Conservation (phyloP, 768 basidiomycete genomes). For the Mycena haematopus region DNA sequence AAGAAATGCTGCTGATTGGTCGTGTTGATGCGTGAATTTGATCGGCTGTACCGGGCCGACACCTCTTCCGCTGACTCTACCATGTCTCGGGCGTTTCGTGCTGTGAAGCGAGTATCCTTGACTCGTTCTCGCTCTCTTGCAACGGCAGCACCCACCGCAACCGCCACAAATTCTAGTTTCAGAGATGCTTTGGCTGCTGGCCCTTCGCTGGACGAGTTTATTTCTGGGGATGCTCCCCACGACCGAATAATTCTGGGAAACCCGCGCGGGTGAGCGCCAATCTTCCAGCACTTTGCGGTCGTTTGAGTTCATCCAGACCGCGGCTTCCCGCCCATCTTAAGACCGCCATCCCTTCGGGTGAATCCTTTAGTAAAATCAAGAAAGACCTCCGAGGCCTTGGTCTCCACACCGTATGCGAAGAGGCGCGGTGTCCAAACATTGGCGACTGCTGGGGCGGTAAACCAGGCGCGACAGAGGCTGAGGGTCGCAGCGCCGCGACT, state of each 20-base stretch:
- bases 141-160: conserved; percentile 47
- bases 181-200: conserved; percentile 63
- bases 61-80: neutral
- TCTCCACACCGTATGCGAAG: conserved; percentile 97
- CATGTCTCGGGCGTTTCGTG: conserved; percentile 22
- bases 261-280: conserved; percentile 58
- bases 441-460: conserved; percentile 99
- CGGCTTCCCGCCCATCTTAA: conserved; percentile 89
- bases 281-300: neutral
- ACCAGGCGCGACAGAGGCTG: conserved; percentile 65
- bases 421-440: conserved; percentile 98
- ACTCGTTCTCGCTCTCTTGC: conserved; percentile 51
- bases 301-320: conserved; percentile 54
- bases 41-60: conserved; percentile 7
- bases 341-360: conserved; percentile 89
- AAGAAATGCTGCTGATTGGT: conserved; percentile 16
- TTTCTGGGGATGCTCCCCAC: conserved; percentile 57
- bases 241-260: conserved; percentile 77
- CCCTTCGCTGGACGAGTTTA: conserved; percentile 82
- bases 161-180: conserved; percentile 51
- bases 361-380: conserved; percentile 91
- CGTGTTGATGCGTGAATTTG: neutral
- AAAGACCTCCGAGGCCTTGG: conserved; percentile 91
- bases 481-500: conserved; percentile 84
- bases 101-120: conserved; percentile 24